phyloP scores from a whole-genome alignment of 106 monocot species.

The Dioscorea zingiberensis region DNA sequence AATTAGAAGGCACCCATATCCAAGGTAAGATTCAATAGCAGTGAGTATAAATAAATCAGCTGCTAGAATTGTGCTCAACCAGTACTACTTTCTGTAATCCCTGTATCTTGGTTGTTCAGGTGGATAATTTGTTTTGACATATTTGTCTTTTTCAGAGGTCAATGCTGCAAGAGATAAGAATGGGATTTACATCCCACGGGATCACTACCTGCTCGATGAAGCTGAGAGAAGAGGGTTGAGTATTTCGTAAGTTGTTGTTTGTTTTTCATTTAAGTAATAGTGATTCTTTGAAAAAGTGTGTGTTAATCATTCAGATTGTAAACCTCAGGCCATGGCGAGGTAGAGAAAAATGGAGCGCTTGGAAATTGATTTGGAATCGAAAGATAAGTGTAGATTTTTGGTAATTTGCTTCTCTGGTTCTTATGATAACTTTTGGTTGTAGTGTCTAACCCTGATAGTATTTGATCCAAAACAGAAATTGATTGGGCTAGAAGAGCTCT shows the following conservation, averaged over 20 bases:
- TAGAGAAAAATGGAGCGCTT: constrained; percentile 62
- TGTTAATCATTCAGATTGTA: too few species aligned
- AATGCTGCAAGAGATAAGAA: constrained; percentile 84
- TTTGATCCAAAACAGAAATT: constrained; percentile 42
- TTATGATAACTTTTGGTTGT: background rate
- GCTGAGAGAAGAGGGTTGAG: constrained; percentile 90
- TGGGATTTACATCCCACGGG: constrained; percentile 61
- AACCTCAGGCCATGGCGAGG: constrained; percentile 60
- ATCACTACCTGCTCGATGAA: constrained; percentile 64
- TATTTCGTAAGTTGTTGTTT: too few species aligned
- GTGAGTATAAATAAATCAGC: too few species aligned
- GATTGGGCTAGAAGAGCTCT: constrained; percentile 59
- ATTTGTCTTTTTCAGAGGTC: constrained; percentile 31
- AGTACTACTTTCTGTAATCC: too few species aligned
- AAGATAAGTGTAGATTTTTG: constrained; percentile 58
- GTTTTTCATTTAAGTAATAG: too few species aligned
- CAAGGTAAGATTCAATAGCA: too few species aligned
- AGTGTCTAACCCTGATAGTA: background rate
- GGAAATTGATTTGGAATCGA: constrained; percentile 67
- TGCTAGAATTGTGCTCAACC: too few species aligned
- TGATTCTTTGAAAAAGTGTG: too few species aligned
- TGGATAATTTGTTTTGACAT: too few species aligned
- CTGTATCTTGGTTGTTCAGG: too few species aligned
- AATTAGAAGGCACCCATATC: too few species aligned
- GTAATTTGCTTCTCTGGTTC: background rate